Evolutionary conservation across 2,329 filamentous ascomycete genomes (phyloP).

Genomic region (Aspergillus sp.): DNA sequence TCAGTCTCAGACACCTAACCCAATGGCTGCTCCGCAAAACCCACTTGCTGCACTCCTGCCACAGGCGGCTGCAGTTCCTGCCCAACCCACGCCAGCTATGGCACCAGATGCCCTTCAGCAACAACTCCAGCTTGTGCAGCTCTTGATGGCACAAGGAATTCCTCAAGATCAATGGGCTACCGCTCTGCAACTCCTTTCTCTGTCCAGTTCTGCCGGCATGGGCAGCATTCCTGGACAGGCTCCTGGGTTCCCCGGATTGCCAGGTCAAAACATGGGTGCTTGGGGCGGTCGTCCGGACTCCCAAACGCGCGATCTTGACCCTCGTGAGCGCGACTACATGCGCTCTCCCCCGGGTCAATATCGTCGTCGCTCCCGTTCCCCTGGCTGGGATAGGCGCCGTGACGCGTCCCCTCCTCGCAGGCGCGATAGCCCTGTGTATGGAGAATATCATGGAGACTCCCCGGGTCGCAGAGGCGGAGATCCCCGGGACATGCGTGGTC

Average conservation of each 20-base stretch:
- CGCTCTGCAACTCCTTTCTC: constrained; percentile 47
- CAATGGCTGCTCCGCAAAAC: constrained; percentile 34
- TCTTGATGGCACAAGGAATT: constrained; percentile 67
- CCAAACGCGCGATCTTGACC: constrained; percentile 40
- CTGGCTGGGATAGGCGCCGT: constrained; percentile 64
- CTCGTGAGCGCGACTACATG: constrained; percentile 53
- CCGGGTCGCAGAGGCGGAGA: constrained; percentile 55
- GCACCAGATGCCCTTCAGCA: constrained; percentile 53
- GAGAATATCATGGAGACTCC: constrained; percentile 65
- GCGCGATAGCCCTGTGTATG: constrained; percentile 63
- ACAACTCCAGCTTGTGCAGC: constrained; percentile 67
- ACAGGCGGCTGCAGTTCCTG: constrained; percentile 26
- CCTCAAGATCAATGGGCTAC: constrained; percentile 68
- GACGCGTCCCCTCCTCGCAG: constrained; percentile 57
- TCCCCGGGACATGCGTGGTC: constrained; percentile 46
- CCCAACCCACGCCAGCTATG: constrained; percentile 21
- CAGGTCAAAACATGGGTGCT: constrained; percentile 25
- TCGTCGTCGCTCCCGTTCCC: constrained; percentile 72
- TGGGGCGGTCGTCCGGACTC: constrained; percentile 33
- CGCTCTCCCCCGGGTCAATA: constrained; percentile 56
- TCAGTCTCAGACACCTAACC: constrained; percentile 36
- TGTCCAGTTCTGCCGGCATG: constrained; percentile 30
- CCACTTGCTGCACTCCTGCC: constrained; percentile 38
- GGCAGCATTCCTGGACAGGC: constrained; percentile 30
- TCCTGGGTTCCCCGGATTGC: constrained; percentile 24